phyloP scores from a whole-genome alignment of 495 filamentous ascomycete species.

The Aspergillus haitiensis region DNA sequence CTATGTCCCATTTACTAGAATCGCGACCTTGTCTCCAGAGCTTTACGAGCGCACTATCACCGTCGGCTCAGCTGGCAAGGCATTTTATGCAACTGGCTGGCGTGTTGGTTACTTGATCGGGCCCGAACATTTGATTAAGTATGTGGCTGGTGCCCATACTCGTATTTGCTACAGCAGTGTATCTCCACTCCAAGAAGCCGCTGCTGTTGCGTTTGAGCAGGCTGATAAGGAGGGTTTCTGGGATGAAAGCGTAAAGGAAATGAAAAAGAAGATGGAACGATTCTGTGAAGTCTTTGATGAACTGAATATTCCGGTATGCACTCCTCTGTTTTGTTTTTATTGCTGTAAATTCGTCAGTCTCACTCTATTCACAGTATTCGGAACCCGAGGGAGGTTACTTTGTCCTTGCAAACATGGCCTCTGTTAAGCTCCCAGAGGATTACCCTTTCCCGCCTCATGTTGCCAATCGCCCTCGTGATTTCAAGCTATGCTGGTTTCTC shows the following conservation, averaged over 20 bases:
- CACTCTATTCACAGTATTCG: slow-evolving; percentile 56
- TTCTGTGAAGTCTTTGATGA: slow-evolving; percentile 91
- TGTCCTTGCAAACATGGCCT: slow-evolving; percentile 85
- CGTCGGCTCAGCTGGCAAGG: slow-evolving; percentile 93
- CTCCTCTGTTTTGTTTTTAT: background rate
- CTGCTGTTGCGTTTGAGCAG: slow-evolving; percentile 92
- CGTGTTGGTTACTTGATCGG: slow-evolving; percentile 95
- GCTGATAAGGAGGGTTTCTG: slow-evolving; percentile 85
- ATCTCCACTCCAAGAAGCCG: slow-evolving; percentile 90
- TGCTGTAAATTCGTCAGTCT: slow-evolving; percentile 4
- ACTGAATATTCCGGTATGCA: slow-evolving; percentile 69
- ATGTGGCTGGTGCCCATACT: slow-evolving; percentile 89
- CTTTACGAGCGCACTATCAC: slow-evolving; percentile 85
- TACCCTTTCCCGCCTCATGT: slow-evolving; percentile 91
- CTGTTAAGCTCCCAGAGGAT: slow-evolving; percentile 74
- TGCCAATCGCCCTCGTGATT: slow-evolving; percentile 80
- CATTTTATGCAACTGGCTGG: slow-evolving; percentile 98
- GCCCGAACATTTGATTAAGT: slow-evolving; percentile 82
- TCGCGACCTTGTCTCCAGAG: slow-evolving; percentile 84
- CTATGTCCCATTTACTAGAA: slow-evolving; percentile 91
- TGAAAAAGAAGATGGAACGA: slow-evolving; percentile 81
- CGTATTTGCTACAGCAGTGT: slow-evolving; percentile 95
- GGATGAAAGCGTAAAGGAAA: slow-evolving; percentile 78
- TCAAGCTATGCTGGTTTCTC: slow-evolving; percentile 91
- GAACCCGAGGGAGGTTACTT: slow-evolving; percentile 97